Conservation (phyloP, 2,329 filamentous ascomycete genomes). For the Aspergillus clavatus region DNA sequence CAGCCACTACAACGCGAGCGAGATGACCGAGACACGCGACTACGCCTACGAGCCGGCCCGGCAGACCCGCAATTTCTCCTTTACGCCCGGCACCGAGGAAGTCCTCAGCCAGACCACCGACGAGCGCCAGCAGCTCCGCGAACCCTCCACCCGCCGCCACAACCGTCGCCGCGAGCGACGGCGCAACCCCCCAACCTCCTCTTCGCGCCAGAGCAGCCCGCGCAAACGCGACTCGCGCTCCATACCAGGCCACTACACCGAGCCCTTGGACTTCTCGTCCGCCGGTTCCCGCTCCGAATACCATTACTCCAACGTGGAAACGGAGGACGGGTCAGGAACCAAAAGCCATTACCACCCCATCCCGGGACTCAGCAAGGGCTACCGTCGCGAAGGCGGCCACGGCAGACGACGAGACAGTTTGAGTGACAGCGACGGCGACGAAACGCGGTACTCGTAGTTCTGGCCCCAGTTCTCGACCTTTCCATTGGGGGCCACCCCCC, state of each 20-base stretch:
- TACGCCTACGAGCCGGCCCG: slow-evolving; percentile 32
- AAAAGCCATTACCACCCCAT: slow-evolving; percentile 56
- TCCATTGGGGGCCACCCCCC: no score
- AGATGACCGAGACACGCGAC: slow-evolving; percentile 47
- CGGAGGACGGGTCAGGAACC: slow-evolving; percentile 45
- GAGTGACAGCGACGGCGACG: slow-evolving; percentile 49
- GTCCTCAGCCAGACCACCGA: slow-evolving; percentile 34
- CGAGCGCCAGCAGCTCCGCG: slow-evolving; percentile 29
- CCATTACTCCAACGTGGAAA: slow-evolving; percentile 39
- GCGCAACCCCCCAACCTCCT: slow-evolving; percentile 19
- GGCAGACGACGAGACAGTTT: slow-evolving; percentile 48
- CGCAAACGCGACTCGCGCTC: slow-evolving; percentile 34
- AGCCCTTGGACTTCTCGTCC: slow-evolving; percentile 42
- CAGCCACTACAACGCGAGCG: slow-evolving; percentile 47
- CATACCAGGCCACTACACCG: slow-evolving; percentile 39
- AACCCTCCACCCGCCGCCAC: slow-evolving; percentile 27
- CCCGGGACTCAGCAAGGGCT: slow-evolving; percentile 48
- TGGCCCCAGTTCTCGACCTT: no score
- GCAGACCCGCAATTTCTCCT: slow-evolving; percentile 43
- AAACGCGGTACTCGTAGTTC: slow-evolving; percentile 28
- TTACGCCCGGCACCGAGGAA: slow-evolving; percentile 47
- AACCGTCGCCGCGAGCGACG: slow-evolving; percentile 29
- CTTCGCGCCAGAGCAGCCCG: slow-evolving; percentile 34
- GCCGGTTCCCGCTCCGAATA: slow-evolving; percentile 36
- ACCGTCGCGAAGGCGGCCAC: slow-evolving; percentile 34